Base-by-base conservation (phyloP, 2,329 filamentous ascomycete genomes). In the Xylaria sp. region DNA sequence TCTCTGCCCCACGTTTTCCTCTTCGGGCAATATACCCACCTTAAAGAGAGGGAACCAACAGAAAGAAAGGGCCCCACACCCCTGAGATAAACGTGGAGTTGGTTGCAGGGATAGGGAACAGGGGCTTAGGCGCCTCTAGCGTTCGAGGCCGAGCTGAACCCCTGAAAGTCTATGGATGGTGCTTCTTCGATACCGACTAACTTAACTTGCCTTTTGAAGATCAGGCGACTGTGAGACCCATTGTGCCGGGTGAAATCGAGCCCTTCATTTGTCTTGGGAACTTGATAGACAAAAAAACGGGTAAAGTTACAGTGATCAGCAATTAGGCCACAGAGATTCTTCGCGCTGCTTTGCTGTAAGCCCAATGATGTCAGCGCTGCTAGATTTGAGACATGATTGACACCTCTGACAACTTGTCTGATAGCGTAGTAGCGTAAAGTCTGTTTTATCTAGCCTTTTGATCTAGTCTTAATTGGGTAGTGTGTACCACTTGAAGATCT, bases 11-110 rank as follows among this genome's bases (percentile, higher is more conserved):
- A 66, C 48, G 50, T 1, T 61, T 63, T 66, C 63, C 39, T 39
- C 12, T 66, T 59, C 31, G 7, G 57, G 66, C 13, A 3, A n/a
- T 55, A n/a, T 50, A 50, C n/a, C 44, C 44, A 48, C 55, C 57
- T 51, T 46, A 44, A 57, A 56, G 10, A 56, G 34, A 55, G 31
- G 52, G 52, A 37, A 20, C 31, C 52, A 37, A 57, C 20, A 20
- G 34, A 55, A 62, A 28, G 56, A 50, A 15, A 51, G 8, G 37
- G 41, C 44, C 67, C 67, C 63, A 64, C 60, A 61, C 44, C 46
- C 50, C 59, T 69, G 50, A 64, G 63, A 64, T 67, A 69, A 67
- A 69, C 64, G 67, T 69, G 67, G 67, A 67, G 67, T 58, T 31
- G 12, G 18, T 56, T 67, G 50, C 64, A 69, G 67, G 67, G 63